Base-by-base conservation (phyloP, 2,329 filamentous ascomycete genomes). In the Talaromyces sp. region DNA sequence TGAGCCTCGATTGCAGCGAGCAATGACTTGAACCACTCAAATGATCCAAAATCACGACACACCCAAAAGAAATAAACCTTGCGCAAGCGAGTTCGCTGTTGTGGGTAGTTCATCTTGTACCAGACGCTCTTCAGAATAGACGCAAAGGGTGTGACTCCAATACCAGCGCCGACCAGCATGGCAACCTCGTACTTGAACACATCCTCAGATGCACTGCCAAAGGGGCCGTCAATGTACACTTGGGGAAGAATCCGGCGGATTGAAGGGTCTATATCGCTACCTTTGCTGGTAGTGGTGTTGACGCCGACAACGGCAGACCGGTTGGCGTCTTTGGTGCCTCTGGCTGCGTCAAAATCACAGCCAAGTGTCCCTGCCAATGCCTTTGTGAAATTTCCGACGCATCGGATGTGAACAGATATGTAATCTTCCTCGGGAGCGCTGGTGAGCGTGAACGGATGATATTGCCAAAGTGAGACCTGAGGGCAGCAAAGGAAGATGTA, bases 11-110 rank as follows among this genome's bases (percentile, higher is more conserved):
- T 93, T 58, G 91, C 91, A 64, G 92, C 82, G 17, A 95, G 83
- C 62, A 95, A 79, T 27, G 89, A 92, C 55, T 90, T 84, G 82
- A 94, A 94, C 91, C 91, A 95, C 79, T 94, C 90, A 68, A 94
- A 92, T 0, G 88, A 91, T 35, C 88, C 90, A 70, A 93, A 93
- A 75, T 94, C 90, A 74, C 90, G 84, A 80, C 90, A 93, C 64
- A 94, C 87, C 91, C 91, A 94, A 83, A 94, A 92, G 80, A 94
- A 94, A 80, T 94, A 95, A 26, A 95, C 90, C 75, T 94, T 95
- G 69, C 87, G 83, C 50, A 95, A 81, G 3, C 89, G 83, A 2
- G 89, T 92, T 77, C 88, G 89, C 75, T 88, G 62, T 51, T 90
- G 87, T 2, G 89, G 88, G 76, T 91, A 92, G 81, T 92, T 93